These are phyloP conservation scores for Xylaria hypoxylon DNA, from an alignment of 2,329 filamentous ascomycete genomes.

Conservation along the genomic window DNA sequence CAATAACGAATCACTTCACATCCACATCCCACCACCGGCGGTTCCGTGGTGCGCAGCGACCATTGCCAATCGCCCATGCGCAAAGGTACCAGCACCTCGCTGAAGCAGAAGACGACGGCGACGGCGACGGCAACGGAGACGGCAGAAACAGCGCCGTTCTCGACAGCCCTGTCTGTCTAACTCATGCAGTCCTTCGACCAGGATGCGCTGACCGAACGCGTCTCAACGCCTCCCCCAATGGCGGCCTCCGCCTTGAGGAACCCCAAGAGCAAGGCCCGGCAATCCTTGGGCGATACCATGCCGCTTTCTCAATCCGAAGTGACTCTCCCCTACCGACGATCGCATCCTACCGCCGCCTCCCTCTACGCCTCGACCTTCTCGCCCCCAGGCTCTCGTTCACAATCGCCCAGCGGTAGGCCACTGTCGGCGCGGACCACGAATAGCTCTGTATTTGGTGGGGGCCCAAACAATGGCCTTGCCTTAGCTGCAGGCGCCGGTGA, in stretches of 20 bases:
- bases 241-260: constrained; percentile 70
- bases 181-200: constrained; percentile 49
- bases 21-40: constrained; percentile 19
- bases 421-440: constrained; percentile 68
- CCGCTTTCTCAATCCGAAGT: constrained; percentile 64
- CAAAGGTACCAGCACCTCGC: neutral
- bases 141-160: neutral
- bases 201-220: constrained; percentile 70
- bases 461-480: constrained; percentile 57
- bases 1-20: neutral
- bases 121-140: constrained; percentile 9
- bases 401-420: constrained; percentile 72
- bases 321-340: constrained; percentile 64
- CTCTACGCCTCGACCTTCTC: constrained; percentile 74
- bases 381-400: constrained; percentile 74
- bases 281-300: constrained; percentile 62
- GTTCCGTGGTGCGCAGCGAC: constrained; percentile 18
- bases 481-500: constrained; percentile 58
- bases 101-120: constrained; percentile 19
- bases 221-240: constrained; percentile 77
- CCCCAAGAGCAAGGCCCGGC: constrained; percentile 73
- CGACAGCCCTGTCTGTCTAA: constrained; percentile 25
- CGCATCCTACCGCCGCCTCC: constrained; percentile 70
- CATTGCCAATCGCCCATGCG: constrained; percentile 24
- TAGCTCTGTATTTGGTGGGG: constrained; percentile 67